Percentiles rank a stretch among this genome's conserved stretches.
Conservation (phyloP, 345 rosid genomes). For the Erysimum cheiranthoides region DNA sequence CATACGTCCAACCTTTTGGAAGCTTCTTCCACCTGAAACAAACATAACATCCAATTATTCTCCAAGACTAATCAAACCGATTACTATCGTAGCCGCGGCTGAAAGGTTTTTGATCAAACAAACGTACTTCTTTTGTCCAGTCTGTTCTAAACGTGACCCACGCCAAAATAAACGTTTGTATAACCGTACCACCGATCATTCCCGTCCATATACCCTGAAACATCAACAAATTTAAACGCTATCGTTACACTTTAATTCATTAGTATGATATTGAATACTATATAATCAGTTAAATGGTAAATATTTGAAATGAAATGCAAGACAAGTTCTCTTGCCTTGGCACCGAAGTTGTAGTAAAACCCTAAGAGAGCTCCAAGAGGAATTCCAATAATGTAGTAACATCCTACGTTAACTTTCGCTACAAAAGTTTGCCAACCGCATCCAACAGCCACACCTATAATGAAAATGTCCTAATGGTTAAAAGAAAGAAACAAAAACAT, state of each 20-base stretch:
- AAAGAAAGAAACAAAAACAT: background rate
- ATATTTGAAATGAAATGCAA: too few species aligned
- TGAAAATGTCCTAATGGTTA: background rate
- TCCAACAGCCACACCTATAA: conserved; percentile 77
- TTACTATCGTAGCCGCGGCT: background rate
- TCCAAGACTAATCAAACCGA: background rate
- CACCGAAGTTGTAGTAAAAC: conserved; percentile 65
- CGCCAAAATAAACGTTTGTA: conserved; percentile 65
- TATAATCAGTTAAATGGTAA: background rate
- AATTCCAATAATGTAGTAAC: conserved; percentile 70
- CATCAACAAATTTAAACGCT: conserved; percentile 1
- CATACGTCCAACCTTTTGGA: conserved; percentile 43
- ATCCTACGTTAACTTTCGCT: conserved; percentile 73
- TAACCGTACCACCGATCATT: conserved; percentile 65
- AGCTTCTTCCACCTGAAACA: conserved; percentile 49
- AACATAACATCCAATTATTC: background rate
- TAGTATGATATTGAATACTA: background rate
- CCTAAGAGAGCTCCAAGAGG: conserved; percentile 71
- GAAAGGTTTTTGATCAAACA: background rate
- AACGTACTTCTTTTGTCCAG: conserved; percentile 65
- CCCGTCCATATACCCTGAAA: conserved; percentile 77
- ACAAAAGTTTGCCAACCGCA: conserved; percentile 86
- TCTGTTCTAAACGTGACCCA: conserved; percentile 70
- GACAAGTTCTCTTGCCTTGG: conserved; percentile 52
- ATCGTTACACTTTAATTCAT: background rate